Base-by-base conservation (phyloP, 257 asterid genomes). In the Nicotiana obtusifolia region DNA sequence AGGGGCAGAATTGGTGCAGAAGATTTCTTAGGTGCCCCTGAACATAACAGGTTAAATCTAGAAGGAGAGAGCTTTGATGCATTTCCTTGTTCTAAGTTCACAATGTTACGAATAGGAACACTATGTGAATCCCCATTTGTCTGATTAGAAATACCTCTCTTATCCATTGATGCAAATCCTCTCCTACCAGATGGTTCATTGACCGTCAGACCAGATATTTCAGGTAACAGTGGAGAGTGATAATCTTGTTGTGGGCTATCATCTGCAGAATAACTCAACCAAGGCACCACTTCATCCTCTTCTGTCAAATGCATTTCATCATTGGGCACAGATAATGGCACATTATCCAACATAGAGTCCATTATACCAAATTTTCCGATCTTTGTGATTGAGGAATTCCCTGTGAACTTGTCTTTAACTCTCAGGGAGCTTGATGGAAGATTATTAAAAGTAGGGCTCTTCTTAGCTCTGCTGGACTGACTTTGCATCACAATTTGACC, bases 401-500 rank as follows among this genome's bases (percentile, higher is more conserved):
- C 11, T 1, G 47, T 41, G 47, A 8, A 41, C 11, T 41, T 41
- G 47, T 7, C 47, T 7, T 41, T 7, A 41, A 41, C 47, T 41
- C 47, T 41, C 47, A 8, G 3, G 2, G 47, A 41, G 47, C 47
- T 41, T 10, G 84, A 84, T 5, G 76, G 81, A 56, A 80, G 71
- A 76, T 64, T 80, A 80, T 78, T 82, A 71, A 37, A 52, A 71
- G 61, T 8, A 76, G 87, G 88, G 78, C 64, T 88, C 81, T 82
- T 86, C 54, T 89, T 77, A 60, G 65, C 78, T 80, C 91, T 87
- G 81, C 86, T 85, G n/a, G 95, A 85, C 71, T 89, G 98, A 8
- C 95, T 93, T 84, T 94, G 98, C 90, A 88, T 87, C 88, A 84
- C 68, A 82, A 94, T 75, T 87, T 90, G 97, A 59, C 98, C 99